Conservation (phyloP, 768 basidiomycete genomes). For the Podaxis rugospora region DNA sequence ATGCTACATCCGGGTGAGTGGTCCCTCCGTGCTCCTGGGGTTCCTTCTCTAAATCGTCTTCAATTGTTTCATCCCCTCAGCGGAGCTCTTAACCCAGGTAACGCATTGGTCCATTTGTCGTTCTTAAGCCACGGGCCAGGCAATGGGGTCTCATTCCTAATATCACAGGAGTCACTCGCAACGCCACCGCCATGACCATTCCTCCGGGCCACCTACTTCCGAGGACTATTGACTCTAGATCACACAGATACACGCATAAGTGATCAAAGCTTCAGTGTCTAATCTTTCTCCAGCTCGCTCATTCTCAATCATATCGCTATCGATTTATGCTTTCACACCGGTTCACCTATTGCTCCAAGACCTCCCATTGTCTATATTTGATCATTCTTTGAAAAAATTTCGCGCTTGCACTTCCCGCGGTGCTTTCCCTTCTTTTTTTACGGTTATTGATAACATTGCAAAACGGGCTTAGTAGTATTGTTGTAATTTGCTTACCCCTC, state of each 20-base stretch:
- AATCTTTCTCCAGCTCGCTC: neutral
- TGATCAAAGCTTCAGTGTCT: neutral
- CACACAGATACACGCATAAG: neutral
- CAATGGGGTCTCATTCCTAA: neutral
- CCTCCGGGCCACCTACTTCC: neutral
- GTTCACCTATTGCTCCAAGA: neutral
- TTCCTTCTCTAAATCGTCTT: neutral
- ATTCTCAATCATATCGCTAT: neutral
- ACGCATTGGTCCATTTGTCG: neutral
- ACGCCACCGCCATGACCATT: neutral
- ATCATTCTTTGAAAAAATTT: neutral
- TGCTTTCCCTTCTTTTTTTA: neutral
- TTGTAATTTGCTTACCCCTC: neutral
- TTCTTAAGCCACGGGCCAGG: neutral
- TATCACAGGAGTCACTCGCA: neutral
- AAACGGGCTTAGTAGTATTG: constrained; percentile 5
- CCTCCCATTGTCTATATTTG: neutral
- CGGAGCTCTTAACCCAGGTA: constrained; percentile 8
- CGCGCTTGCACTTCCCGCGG: neutral
- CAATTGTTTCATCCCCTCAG: neutral
- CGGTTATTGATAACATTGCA: constrained; percentile 2
- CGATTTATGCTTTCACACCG: constrained; percentile 7
- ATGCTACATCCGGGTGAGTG: constrained; percentile 10
- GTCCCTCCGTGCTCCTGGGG: neutral
- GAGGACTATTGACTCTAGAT: neutral